A percentile compares a stretch with the other conserved stretches of the same genome.
phyloP scores from a whole-genome alignment of 1,139 yeast genomes.

The Taphrina flavorubra region DNA sequence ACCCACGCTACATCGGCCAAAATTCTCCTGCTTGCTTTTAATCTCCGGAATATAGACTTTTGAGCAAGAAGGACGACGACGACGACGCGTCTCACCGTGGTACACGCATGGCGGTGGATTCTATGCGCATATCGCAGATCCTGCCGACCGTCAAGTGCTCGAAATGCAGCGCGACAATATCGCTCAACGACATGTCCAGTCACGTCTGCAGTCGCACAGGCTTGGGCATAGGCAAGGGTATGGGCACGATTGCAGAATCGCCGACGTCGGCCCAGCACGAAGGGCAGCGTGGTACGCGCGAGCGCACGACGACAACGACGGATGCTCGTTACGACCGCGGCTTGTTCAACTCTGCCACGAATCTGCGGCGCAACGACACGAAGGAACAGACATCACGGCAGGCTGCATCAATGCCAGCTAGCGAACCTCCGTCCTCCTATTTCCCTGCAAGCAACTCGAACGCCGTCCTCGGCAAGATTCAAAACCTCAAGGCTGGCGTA shows the following conservation, averaged over 20 bases:
- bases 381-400: background rate
- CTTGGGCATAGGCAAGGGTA: background rate
- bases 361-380: background rate
- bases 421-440: background rate
- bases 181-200: conserved; percentile 28
- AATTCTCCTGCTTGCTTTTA: conserved; percentile 2
- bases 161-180: conserved; percentile 25
- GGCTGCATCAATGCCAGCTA: background rate
- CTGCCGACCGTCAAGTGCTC: conserved; percentile 37
- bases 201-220: conserved; percentile 18
- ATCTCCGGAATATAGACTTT: background rate
- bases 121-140: conserved; percentile 34
- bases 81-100: background rate
- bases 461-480: conserved; percentile 30
- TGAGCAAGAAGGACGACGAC: background rate
- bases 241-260: conserved; percentile 26
- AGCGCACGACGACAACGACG: background rate
- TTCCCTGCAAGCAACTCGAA: conserved; percentile 16
- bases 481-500: conserved; percentile 23
- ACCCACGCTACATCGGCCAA: background rate
- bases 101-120: conserved; percentile 22
- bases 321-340: conserved; percentile 6
- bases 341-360: background rate
- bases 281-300: background rate
- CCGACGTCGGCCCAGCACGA: background rate